Conservation (phyloP, 495 filamentous ascomycete genomes). For the Neurospora cerealis region DNA sequence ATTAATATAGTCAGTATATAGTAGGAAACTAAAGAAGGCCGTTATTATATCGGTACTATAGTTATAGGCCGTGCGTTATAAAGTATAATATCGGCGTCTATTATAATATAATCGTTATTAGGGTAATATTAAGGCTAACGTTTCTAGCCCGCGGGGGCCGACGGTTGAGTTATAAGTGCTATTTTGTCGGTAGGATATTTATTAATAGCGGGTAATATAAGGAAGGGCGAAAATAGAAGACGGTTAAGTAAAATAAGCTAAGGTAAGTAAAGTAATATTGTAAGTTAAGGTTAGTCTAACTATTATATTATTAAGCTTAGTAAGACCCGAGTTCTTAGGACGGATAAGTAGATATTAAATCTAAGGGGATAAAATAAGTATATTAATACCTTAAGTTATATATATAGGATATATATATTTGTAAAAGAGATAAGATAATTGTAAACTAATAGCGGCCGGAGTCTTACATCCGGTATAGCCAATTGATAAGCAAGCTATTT, state of each 20-base stretch:
- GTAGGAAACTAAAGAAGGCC: slow-evolving; percentile 17
- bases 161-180: slow-evolving; percentile 26
- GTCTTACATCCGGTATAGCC: no score
- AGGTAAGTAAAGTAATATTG: neutral
- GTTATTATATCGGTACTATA: slow-evolving; percentile 12
- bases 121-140: slow-evolving; percentile 30
- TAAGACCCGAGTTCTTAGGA: neutral
- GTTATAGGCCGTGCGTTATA: slow-evolving; percentile 23
- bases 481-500: no score
- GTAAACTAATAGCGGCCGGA: no score
- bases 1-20: slow-evolving; percentile 25
- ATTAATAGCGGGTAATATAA: neutral
- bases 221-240: neutral
- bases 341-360: neutral
- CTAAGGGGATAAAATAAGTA: slow-evolving; percentile 9
- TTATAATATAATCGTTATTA: slow-evolving; percentile 24
- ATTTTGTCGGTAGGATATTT: slow-evolving; percentile 15
- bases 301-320: neutral
- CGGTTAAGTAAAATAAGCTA: neutral
- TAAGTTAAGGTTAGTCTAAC: neutral
- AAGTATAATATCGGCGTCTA: slow-evolving; percentile 23
- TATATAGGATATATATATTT: neutral
- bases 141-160: slow-evolving; percentile 24
- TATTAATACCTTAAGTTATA: slow-evolving; percentile 13
- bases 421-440: no score